Evolutionary conservation across 805 yeast species (phyloP), one percentile per base, ranked within the genome.

Genomic region (Yamadazyma tumulicola): DNA sequence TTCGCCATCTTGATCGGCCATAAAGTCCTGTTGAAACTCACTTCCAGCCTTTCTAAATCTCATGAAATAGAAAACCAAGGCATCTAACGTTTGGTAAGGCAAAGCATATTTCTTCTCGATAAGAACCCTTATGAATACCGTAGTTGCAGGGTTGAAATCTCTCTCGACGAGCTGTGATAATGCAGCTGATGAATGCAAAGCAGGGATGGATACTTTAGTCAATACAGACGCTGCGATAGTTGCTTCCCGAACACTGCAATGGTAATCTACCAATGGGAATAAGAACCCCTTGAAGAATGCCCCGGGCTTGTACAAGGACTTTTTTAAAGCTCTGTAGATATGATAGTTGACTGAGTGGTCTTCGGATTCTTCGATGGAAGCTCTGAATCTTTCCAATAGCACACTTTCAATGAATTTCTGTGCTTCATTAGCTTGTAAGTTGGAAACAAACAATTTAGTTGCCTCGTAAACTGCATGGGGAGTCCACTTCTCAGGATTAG

Each of bases 211-310:
- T 12, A 89, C 82, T 58, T 88, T 89, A 14, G 86, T 69, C 41
- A 93, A 70, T 7, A 93, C 87, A 19, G 97, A 88, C 15, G 95
- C 95, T 12, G 91, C 95, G 57, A 93, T 88, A 42, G 93, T 79
- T 4, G 98, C 97, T 59, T 93, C 99, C 53, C 95, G 77, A 6
- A 86, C 81, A 4, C 95, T 74, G 60, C 97, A 89, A 34, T 85
- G 85, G n/a, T 77, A 74, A 51, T 87, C 94, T 12, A 88, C 85
- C 39, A 93, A 68, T 16, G 97, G 97, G 55, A 93, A 85, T 41
- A 93, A 67, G 53, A 93, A 88, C 1, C 98, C 99, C 61, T 88
- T 91, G 74, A 91, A 93, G 54, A 91, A 93, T 8, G 98, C 98
- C 36, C 93, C 88, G 19, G 99, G 98, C 59, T 93, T 93, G 69